Evolutionary conservation across 768 basidiomycete genomes (phyloP).

Genomic region (Lentinula guzmanii): DNA sequence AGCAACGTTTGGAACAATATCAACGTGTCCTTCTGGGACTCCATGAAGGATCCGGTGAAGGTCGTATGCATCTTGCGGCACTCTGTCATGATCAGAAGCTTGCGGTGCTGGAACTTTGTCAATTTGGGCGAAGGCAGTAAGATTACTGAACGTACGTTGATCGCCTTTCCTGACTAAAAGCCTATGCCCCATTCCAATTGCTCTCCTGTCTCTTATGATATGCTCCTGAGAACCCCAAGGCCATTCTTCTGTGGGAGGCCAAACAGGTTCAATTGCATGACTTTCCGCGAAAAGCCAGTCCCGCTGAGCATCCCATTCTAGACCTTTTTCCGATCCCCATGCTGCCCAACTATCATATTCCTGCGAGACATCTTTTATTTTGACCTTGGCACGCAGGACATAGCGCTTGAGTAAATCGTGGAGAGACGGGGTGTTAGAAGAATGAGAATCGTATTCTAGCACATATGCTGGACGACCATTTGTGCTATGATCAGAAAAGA

Average conservation of each 20-base stretch:
- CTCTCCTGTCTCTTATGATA: conserved; percentile 58
- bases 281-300: conserved; percentile 56
- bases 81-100: conserved; percentile 46
- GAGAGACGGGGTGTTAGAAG: conserved; percentile 55
- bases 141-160: conserved; percentile 50
- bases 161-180: conserved; percentile 66
- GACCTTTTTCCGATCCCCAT: conserved; percentile 53
- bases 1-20: conserved; percentile 70
- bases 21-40: conserved; percentile 80
- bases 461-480: conserved; percentile 50
- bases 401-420: conserved; percentile 74
- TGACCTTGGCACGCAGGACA: conserved; percentile 85
- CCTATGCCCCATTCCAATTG: conserved; percentile 73
- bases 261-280: conserved; percentile 73
- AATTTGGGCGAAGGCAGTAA: conserved; percentile 1
- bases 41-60: conserved; percentile 77
- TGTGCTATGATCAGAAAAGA: conserved; percentile 54
- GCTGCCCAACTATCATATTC: conserved; percentile 79
- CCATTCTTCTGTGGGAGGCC: conserved; percentile 39
- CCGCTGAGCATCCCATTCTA: conserved; percentile 23
- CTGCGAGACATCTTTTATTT: conserved; percentile 68
- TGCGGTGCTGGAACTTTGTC: conserved; percentile 38
- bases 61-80: conserved; percentile 52
- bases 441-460: conserved; percentile 63
- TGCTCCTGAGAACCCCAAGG: conserved; percentile 58